A percentile compares a stretch with the other conserved stretches of the same genome.
Evolutionary conservation across 805 yeast genomes (phyloP).

Genomic region (Kuraishia cidri): DNA sequence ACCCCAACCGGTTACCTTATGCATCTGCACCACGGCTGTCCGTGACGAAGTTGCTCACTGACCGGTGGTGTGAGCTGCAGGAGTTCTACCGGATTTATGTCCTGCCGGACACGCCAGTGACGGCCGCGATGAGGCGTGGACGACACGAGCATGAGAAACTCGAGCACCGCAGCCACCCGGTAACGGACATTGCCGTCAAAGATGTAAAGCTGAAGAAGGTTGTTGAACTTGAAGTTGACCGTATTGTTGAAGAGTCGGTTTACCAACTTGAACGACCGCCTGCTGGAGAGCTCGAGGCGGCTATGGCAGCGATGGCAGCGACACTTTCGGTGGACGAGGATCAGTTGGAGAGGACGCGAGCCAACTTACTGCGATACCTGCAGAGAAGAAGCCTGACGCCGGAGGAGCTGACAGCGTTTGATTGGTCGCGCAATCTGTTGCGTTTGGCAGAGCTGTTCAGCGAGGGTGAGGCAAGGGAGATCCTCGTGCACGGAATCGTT

Average conservation of each 20-base stretch:
- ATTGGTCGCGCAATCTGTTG: constrained; percentile 32
- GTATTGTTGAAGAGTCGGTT: not conserved
- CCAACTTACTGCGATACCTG: constrained; percentile 4
- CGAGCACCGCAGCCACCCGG: constrained; percentile 38
- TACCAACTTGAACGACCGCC: not conserved
- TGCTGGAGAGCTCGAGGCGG: not conserved
- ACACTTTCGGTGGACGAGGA: not conserved
- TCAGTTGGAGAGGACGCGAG: too few relatives aligned
- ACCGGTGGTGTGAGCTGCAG: constrained; percentile 63
- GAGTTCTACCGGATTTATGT: constrained; percentile 44
- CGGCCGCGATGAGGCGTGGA: constrained; percentile 38
- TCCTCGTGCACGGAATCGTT: constrained; percentile 44
- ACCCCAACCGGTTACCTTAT: constrained; percentile 4
- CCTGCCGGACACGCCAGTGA: constrained; percentile 22
- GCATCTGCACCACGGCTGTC: constrained; percentile 28
- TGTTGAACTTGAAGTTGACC: not conserved
- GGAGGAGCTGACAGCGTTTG: constrained; percentile 14
- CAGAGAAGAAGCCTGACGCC: constrained; percentile 10
- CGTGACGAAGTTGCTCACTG: constrained; percentile 51
- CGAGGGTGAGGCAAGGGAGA: constrained; percentile 52
- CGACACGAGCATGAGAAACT: constrained; percentile 32
- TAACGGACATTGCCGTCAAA: constrained; percentile 7
- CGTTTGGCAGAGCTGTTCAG: constrained; percentile 31
- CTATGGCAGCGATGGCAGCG: not conserved
- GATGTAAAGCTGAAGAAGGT: not conserved